A percentile compares a stretch with the other conserved stretches of the same genome.
phyloP scores from a whole-genome alignment of 2,329 filamentous ascomycete genomes.

The Sporothrix humicola region DNA sequence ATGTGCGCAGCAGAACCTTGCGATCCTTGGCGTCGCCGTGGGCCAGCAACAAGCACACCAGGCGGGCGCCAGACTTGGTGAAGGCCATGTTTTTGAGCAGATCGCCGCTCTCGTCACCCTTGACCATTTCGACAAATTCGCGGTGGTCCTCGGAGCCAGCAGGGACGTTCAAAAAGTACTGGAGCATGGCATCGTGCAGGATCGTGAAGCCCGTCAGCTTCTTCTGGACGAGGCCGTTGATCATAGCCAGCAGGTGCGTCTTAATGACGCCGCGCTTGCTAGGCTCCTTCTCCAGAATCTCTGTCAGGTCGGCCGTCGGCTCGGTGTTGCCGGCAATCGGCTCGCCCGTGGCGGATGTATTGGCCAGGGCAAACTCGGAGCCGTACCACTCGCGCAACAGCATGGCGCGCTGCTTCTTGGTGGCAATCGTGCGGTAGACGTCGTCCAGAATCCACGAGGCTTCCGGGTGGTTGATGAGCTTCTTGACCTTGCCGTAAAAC shows the following conservation, averaged over 20 bases:
- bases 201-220: conserved; percentile 97
- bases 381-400: conserved; percentile 96
- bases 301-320: conserved; percentile 70
- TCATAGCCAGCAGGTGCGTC: conserved; percentile 81
- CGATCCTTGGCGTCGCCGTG: conserved; percentile 90
- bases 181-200: conserved; percentile 96
- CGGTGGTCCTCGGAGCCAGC: conserved; percentile 79
- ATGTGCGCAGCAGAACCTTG: conserved; percentile 81
- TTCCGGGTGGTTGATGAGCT: conserved; percentile 94
- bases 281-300: conserved; percentile 76
- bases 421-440: conserved; percentile 88
- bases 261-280: conserved; percentile 89
- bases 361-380: conserved; percentile 83
- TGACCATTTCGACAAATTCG: conserved; percentile 88
- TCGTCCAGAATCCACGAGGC: conserved; percentile 98
- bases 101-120: conserved; percentile 89
- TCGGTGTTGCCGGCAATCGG: conserved; percentile 43
- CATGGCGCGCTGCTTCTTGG: conserved; percentile 80
- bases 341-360: conserved; percentile 28
- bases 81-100: conserved; percentile 95
- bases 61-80: conserved; percentile 82
- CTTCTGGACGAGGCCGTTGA: conserved; percentile 94
- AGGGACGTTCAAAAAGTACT: conserved; percentile 86
- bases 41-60: conserved; percentile 82
- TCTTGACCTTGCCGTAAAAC: conserved; percentile 91